phyloP scores from a whole-genome alignment of 345 rosid species.

The Murraya paniculata region DNA sequence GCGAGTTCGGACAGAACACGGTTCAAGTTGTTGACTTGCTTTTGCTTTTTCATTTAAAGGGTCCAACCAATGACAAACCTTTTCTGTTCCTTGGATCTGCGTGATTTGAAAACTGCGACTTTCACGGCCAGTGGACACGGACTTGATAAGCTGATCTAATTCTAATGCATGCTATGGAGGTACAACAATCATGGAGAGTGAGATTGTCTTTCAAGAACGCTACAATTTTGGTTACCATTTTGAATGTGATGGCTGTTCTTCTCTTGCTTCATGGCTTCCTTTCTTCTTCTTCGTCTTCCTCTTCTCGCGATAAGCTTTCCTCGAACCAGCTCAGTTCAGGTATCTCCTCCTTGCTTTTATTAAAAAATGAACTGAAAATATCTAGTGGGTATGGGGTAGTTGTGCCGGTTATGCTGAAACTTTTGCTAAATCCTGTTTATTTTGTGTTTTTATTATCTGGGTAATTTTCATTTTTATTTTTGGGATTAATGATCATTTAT shows the following conservation, averaged over 20 bases:
- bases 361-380: background rate
- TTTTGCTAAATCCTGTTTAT: background rate
- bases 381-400: background rate
- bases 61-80: background rate
- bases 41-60: background rate
- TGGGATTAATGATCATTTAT: background rate
- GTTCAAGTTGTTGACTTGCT: background rate
- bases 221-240: slow-evolving; percentile 52
- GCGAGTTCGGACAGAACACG: background rate
- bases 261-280: slow-evolving; percentile 61
- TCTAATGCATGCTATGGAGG: slow-evolving; percentile 29
- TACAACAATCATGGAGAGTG: slow-evolving; percentile 50
- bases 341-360: background rate
- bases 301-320: slow-evolving; percentile 37
- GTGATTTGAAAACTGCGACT: background rate
- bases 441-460: background rate
- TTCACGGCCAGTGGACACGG: background rate
- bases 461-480: background rate
- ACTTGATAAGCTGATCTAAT: background rate
- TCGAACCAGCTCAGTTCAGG: slow-evolving; percentile 51
- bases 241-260: slow-evolving; percentile 55
- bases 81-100: background rate
- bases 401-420: background rate
- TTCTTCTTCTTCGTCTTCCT: slow-evolving; percentile 33
- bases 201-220: slow-evolving; percentile 81